Evolutionary conservation across 441 rosid genomes (phyloP).

Genomic region (Kokia cookei): DNA sequence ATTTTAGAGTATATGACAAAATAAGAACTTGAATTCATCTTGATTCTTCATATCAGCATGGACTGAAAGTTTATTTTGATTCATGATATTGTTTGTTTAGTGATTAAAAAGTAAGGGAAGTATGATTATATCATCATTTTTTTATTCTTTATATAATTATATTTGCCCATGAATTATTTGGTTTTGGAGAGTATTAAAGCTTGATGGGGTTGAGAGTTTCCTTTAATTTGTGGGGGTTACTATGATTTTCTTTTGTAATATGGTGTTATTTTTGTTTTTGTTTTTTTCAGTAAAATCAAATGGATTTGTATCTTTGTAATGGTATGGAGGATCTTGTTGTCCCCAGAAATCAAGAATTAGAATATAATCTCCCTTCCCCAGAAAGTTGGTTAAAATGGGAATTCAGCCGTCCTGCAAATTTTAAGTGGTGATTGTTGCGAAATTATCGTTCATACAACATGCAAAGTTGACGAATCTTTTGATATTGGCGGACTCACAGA

Average conservation of each 20-base stretch:
- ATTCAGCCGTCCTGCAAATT: conserved; percentile 17
- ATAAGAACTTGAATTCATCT: neutral
- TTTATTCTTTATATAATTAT: too few relatives aligned
- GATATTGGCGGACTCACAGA: too few relatives aligned
- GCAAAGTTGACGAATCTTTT: too few relatives aligned
- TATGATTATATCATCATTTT: neutral
- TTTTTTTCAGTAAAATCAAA: conserved; percentile 23
- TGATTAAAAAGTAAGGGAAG: neutral
- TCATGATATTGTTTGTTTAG: neutral
- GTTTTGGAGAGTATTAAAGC: neutral
- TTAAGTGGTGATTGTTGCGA: too few relatives aligned
- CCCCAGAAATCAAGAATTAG: conserved; percentile 44
- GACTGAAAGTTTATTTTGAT: neutral
- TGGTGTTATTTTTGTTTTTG: neutral
- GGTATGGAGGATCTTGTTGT: conserved; percentile 46
- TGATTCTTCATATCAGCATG: neutral
- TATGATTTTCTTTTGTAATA: neutral
- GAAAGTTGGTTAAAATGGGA: conserved; percentile 66
- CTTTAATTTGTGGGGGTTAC: neutral
- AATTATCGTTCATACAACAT: too few relatives aligned
- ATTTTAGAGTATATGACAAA: neutral
- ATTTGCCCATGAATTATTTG: neutral
- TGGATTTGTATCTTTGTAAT: conserved; percentile 52
- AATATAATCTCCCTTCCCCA: conserved; percentile 39
- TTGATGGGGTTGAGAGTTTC: too few relatives aligned